phyloP scores from a whole-genome alignment of 352 stramenopile species.

The Phytophthora tentaculata region DNA sequence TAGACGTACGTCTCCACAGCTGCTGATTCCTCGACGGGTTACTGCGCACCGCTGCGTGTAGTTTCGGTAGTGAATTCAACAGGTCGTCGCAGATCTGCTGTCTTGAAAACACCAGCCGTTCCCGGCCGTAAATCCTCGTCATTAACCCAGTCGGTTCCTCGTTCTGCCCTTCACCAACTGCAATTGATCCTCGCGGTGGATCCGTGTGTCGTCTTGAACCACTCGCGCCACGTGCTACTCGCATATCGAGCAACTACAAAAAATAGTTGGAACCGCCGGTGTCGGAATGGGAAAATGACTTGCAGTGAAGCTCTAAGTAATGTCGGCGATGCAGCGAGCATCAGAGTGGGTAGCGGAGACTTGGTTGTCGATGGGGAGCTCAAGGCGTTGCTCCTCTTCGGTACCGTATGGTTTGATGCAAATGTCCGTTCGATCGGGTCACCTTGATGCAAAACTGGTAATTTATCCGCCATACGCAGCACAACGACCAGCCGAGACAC shows the following conservation, averaged over 20 bases:
- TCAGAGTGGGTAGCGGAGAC: slow-evolving; percentile 22
- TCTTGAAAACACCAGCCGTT: slow-evolving; percentile 30
- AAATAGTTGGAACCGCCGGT: neutral
- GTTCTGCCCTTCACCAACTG: slow-evolving; percentile 1
- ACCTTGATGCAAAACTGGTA: neutral
- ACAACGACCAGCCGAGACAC: slow-evolving; percentile 8
- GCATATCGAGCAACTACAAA: neutral
- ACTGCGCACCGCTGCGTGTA: slow-evolving; percentile 38
- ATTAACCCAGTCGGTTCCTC: slow-evolving; percentile 20
- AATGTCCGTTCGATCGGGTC: slow-evolving; percentile 1
- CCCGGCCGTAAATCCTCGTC: slow-evolving; percentile 21
- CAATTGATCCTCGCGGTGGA: slow-evolving; percentile 16
- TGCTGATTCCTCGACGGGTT: slow-evolving; percentile 20
- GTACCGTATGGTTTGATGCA: slow-evolving; percentile 24
- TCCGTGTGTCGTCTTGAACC: slow-evolving; percentile 4
- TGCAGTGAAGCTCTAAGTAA: slow-evolving; percentile 9
- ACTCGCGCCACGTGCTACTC: slow-evolving; percentile 1
- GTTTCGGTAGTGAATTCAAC: slow-evolving; percentile 34
- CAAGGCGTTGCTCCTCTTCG: slow-evolving; percentile 23
- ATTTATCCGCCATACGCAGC: neutral
- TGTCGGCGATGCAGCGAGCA: slow-evolving; percentile 10
- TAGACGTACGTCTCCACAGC: slow-evolving; percentile 42
- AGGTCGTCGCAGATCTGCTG: slow-evolving; percentile 43
- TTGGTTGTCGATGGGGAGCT: slow-evolving; percentile 20
- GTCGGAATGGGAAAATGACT: slow-evolving; percentile 13